These are phyloP conservation scores for Galerina marginata DNA, from an alignment of 768 basidiomycete genomes.

Conservation along the genomic window DNA sequence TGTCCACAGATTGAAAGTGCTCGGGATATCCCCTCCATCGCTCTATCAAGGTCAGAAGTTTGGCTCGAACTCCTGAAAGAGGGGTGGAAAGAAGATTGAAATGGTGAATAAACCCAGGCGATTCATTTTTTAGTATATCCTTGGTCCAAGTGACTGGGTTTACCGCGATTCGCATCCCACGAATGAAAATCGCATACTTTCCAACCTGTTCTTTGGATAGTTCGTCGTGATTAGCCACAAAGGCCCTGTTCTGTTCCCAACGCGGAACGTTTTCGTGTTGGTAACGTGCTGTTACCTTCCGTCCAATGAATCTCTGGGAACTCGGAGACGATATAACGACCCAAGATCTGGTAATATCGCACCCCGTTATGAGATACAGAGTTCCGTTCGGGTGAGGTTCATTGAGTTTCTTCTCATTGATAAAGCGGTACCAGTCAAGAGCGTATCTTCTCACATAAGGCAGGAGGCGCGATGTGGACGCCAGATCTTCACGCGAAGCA, in stretches of 20 bases:
- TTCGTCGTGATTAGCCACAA: not conserved
- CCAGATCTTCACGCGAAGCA: constrained; percentile 6
- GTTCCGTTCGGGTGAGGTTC: not conserved
- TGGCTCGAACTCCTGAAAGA: not conserved
- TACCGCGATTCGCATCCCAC: not conserved
- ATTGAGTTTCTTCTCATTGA: not conserved
- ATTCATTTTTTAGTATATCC: not conserved
- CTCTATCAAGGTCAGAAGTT: not conserved
- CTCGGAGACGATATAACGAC: not conserved
- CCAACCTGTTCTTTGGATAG: not conserved
- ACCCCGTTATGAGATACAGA: not conserved
- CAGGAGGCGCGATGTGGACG: not conserved
- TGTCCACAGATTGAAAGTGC: not conserved
- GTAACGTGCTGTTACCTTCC: too few species aligned
- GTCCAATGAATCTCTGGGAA: too few species aligned
- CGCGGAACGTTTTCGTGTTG: not conserved
- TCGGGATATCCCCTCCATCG: not conserved
- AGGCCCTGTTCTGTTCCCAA: not conserved
- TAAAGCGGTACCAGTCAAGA: constrained; percentile 1
- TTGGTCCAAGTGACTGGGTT: not conserved
- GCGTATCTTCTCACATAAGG: not conserved
- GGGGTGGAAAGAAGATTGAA: not conserved
- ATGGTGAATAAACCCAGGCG: not conserved
- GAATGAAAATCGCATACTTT: not conserved
- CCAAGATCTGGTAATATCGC: not conserved